Evolutionary conservation across 2,329 filamentous ascomycete species (phyloP), one percentile per base, ranked within the genome.

Genomic region (Elsinoe ampelina): DNA sequence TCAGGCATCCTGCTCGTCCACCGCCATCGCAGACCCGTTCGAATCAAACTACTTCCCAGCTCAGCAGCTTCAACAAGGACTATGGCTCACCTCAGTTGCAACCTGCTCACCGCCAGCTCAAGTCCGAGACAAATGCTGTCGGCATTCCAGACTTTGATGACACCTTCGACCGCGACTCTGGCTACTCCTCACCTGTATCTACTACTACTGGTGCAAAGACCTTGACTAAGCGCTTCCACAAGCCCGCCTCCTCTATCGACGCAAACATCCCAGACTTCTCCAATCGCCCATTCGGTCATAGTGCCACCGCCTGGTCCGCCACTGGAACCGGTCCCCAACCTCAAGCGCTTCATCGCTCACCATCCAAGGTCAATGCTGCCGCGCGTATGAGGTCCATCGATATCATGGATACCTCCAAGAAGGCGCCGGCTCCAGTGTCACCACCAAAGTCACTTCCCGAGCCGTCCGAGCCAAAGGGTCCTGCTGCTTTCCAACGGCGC

Each of bases 281-380:
- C 13, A 55, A 43, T 17, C 20, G 52, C n/a, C 20, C 52, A 3
- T 55, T 32, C 17, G 52, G 52, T 13, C 52, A 55, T 22, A 34
- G 32, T 15, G 52, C 39, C n/a, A 55, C 52, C n/a, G 52, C 39
- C 30, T 55, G 52, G 52, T 55, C 52, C 17, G 38, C 22, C n/a
- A 55, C 19, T 20, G 39, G 52, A 42, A 30, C 36, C 36, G 52
- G 39, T 32, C 52, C 36, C 13, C 38, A 42, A 22, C 52, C 36
- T 11, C 52, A 55, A 32, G 22, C n/a, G 1, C 13, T 42, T n/a
- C 26, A 32, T 8, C 48, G 48, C 7, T 52, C 48, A 15, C 48
- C 48, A 3, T 52, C 48, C 5, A 52, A 52, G 30, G 32, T 52
- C 15, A 39, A 39, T 13, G 48, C 48, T 39, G 32, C 19, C 34